A percentile compares a stretch with the other conserved stretches of the same genome.
phyloP scores from a whole-genome alignment of 1,284 basidiomycete genomes.

The Sanghuangporus weigelae region DNA sequence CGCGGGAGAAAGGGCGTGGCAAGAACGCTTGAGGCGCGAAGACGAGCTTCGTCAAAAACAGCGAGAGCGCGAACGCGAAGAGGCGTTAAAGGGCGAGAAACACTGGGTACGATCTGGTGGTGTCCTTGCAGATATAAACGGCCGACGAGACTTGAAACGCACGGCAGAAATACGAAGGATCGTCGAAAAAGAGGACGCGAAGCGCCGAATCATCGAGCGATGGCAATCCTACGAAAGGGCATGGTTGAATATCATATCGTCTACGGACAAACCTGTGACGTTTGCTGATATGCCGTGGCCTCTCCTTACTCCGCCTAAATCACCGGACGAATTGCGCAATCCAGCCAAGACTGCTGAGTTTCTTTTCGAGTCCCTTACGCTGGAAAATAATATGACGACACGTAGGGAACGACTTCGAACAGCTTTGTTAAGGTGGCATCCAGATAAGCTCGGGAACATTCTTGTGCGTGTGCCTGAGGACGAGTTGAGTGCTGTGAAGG shows the following conservation, averaged over 20 bases:
- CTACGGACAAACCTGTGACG: constrained; percentile 2
- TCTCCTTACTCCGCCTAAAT: constrained; percentile 32
- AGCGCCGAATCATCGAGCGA: constrained; percentile 30
- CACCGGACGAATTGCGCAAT: constrained; percentile 36
- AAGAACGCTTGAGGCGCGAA: not conserved
- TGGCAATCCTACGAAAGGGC: constrained; percentile 48
- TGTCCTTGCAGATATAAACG: constrained; percentile 43
- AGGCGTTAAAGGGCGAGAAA: constrained; percentile 40
- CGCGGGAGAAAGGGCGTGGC: not conserved
- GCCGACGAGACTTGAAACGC: constrained; percentile 43
- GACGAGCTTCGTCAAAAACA: constrained; percentile 19
- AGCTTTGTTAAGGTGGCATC: constrained; percentile 67
- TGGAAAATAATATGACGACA: constrained; percentile 36
- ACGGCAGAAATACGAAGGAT: constrained; percentile 42
- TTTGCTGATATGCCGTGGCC: constrained; percentile 18
- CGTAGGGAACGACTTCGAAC: constrained; percentile 50
- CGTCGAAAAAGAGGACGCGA: constrained; percentile 35
- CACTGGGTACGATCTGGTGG: constrained; percentile 57
- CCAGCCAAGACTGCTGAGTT: constrained; percentile 42
- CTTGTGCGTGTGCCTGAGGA: constrained; percentile 44
- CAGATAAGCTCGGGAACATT: constrained; percentile 58
- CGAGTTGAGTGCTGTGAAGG: constrained; percentile 37
- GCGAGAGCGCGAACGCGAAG: constrained; percentile 27
- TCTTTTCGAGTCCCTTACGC: constrained; percentile 43
- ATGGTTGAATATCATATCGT: constrained; percentile 31